Conservation (phyloP, 2,329 filamentous ascomycete species). For the Didymella arachidicola region DNA sequence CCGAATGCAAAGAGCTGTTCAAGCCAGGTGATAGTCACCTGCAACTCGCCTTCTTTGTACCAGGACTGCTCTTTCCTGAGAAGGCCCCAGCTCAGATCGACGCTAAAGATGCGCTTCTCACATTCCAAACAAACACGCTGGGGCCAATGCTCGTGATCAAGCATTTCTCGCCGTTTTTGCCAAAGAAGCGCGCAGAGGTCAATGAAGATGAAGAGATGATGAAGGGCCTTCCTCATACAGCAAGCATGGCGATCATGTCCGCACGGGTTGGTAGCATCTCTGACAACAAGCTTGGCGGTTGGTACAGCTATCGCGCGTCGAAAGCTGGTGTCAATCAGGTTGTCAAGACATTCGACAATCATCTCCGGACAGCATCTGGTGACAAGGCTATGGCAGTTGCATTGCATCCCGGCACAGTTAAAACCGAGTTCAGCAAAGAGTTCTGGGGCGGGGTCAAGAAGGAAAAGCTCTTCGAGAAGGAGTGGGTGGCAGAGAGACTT, state of each 20-base stretch:
- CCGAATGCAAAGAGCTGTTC: slow-evolving; percentile 63
- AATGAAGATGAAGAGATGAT: slow-evolving; percentile 25
- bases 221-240: slow-evolving; percentile 56
- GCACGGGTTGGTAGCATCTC: slow-evolving; percentile 77
- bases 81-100: slow-evolving; percentile 73
- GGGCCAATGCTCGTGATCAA: slow-evolving; percentile 80
- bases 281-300: slow-evolving; percentile 78
- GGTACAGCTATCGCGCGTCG: slow-evolving; percentile 81
- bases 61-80: slow-evolving; percentile 77
- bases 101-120: slow-evolving; percentile 67
- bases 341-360: slow-evolving; percentile 74
- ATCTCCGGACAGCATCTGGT: slow-evolving; percentile 64
- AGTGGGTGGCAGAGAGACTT: slow-evolving; percentile 71
- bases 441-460: slow-evolving; percentile 73
- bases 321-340: slow-evolving; percentile 78
- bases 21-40: slow-evolving; percentile 61
- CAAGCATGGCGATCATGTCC: slow-evolving; percentile 77
- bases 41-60: slow-evolving; percentile 72
- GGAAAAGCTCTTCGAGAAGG: slow-evolving; percentile 71
- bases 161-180: slow-evolving; percentile 74
- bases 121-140: slow-evolving; percentile 76
- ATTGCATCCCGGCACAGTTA: slow-evolving; percentile 83
- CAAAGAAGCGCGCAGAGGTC: slow-evolving; percentile 56
- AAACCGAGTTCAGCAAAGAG: slow-evolving; percentile 73
- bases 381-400: slow-evolving; percentile 71